Conservation (phyloP, 2,329 filamentous ascomycete genomes). For the Aureobasidium lini region DNA sequence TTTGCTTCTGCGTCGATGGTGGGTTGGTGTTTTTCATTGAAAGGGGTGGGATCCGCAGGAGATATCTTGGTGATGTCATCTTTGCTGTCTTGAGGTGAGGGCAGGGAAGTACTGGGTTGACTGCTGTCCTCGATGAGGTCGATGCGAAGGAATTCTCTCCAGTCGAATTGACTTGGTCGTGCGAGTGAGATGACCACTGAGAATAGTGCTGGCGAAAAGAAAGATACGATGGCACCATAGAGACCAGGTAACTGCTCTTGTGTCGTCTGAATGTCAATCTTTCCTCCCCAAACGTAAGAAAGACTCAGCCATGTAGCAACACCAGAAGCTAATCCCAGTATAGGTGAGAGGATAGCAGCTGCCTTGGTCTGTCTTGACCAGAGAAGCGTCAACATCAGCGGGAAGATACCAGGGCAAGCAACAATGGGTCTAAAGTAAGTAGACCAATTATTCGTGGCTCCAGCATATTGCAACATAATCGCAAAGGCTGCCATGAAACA, state of each 20-base stretch:
- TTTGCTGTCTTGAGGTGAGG: not conserved
- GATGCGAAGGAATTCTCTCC: slow-evolving; percentile 40
- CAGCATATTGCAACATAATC: slow-evolving; percentile 41
- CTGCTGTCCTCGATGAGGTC: slow-evolving; percentile 37
- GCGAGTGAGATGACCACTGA: slow-evolving; percentile 37
- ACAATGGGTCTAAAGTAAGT: slow-evolving; percentile 37
- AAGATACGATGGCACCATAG: slow-evolving; percentile 39
- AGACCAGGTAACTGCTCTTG: slow-evolving; percentile 35
- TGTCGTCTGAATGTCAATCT: slow-evolving; percentile 36
- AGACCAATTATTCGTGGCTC: slow-evolving; percentile 43
- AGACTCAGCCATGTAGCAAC: slow-evolving; percentile 39
- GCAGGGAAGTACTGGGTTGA: slow-evolving; percentile 17
- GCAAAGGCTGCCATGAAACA: slow-evolving; percentile 43
- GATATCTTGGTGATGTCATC: not conserved
- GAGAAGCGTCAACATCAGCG: slow-evolving; percentile 36
- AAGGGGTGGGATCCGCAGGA: not conserved
- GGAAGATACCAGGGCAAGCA: slow-evolving; percentile 39
- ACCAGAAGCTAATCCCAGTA: slow-evolving; percentile 38
- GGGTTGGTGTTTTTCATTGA: not conserved
- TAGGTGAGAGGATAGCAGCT: slow-evolving; percentile 39
- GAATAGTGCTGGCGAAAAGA: slow-evolving; percentile 41
- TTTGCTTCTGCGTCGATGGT: not conserved
- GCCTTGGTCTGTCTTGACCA: slow-evolving; percentile 41
- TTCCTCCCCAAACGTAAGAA: slow-evolving; percentile 33
- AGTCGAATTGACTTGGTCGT: slow-evolving; percentile 31